These are phyloP conservation scores for Kodamaea sp. DNA, from an alignment of 1,139 yeast genomes.

Conservation along the genomic window DNA sequence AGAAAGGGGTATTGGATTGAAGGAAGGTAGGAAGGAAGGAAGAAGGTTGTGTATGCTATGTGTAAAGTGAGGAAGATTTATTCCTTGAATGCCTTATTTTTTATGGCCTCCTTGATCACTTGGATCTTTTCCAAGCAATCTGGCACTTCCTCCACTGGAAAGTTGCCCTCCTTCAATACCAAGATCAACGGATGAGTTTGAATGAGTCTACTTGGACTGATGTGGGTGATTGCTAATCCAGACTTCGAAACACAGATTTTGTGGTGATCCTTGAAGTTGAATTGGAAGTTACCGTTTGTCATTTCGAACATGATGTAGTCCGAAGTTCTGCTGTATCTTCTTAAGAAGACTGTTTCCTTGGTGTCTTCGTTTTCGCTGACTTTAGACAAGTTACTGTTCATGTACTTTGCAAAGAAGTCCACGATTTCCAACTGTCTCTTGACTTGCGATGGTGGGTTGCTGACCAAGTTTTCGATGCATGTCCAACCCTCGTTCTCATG, in stretches of 20 bases:
- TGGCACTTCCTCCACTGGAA: conserved; percentile 53
- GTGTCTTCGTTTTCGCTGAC: conserved; percentile 62
- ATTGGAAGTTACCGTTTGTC: conserved; percentile 90
- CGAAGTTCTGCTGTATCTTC: conserved; percentile 78
- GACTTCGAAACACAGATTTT: conserved; percentile 77
- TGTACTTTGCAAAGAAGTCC: conserved; percentile 79
- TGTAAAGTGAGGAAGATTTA: background rate
- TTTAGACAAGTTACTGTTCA: conserved; percentile 78
- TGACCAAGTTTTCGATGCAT: conserved; percentile 59
- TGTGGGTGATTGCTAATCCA: conserved; percentile 77
- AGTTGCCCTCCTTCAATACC: conserved; percentile 61
- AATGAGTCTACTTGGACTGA: conserved; percentile 74
- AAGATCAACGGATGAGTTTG: conserved; percentile 68
- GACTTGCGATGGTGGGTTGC: conserved; percentile 60
- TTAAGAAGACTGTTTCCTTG: conserved; percentile 69
- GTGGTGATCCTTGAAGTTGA: conserved; percentile 93
- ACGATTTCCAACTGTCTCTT: conserved; percentile 78
- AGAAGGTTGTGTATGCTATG: background rate
- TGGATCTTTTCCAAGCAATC: conserved; percentile 50
- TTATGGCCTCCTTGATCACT: conserved; percentile 42
- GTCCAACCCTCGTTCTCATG: conserved; percentile 73
- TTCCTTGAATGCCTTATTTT: conserved; percentile 42
- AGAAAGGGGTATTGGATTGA: background rate
- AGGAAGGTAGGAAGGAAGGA: too few relatives aligned
- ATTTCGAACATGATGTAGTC: conserved; percentile 89